phyloP scores from a whole-genome alignment of 441 rosid genomes.

The Populus hybrid region DNA sequence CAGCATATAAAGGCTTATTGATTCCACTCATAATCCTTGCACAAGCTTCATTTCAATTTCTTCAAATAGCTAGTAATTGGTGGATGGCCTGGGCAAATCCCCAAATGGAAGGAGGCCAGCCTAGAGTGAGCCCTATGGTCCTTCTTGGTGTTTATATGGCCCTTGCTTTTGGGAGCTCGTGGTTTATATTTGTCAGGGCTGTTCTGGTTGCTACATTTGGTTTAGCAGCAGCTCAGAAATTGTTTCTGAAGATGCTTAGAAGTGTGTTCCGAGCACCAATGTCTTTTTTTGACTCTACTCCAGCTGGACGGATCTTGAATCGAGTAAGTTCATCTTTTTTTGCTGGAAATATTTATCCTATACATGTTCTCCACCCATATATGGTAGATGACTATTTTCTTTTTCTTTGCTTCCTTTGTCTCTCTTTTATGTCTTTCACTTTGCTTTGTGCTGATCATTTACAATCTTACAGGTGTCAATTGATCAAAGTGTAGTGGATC shows the following conservation, averaged over 20 bases:
- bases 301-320: slow-evolving; percentile 95
- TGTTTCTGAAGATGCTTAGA: slow-evolving; percentile 92
- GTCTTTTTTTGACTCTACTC: slow-evolving; percentile 99
- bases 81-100: slow-evolving; percentile 99
- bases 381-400: slow-evolving; percentile 3
- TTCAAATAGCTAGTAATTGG: slow-evolving; percentile 99
- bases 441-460: slow-evolving; percentile 13
- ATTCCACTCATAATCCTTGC: slow-evolving; percentile 92
- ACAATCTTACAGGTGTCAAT: slow-evolving; percentile 71
- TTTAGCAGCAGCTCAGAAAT: slow-evolving; percentile 93
- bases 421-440: slow-evolving; percentile 2
- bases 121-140: slow-evolving; percentile 79
- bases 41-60: slow-evolving; percentile 89
- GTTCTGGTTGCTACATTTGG: slow-evolving; percentile 98
- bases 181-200: slow-evolving; percentile 96
- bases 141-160: slow-evolving; percentile 91
- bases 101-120: slow-evolving; percentile 87
- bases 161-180: slow-evolving; percentile 96
- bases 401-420: background rate
- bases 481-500: slow-evolving; percentile 99
- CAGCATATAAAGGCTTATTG: slow-evolving; percentile 89
- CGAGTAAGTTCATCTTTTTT: slow-evolving; percentile 58
- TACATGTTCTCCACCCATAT: background rate
- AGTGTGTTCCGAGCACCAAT: slow-evolving; percentile 94
- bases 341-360: slow-evolving; percentile 4